Base-by-base conservation (phyloP, 2,329 filamentous ascomycete genomes). In the Colletotrichum plurivorum region DNA sequence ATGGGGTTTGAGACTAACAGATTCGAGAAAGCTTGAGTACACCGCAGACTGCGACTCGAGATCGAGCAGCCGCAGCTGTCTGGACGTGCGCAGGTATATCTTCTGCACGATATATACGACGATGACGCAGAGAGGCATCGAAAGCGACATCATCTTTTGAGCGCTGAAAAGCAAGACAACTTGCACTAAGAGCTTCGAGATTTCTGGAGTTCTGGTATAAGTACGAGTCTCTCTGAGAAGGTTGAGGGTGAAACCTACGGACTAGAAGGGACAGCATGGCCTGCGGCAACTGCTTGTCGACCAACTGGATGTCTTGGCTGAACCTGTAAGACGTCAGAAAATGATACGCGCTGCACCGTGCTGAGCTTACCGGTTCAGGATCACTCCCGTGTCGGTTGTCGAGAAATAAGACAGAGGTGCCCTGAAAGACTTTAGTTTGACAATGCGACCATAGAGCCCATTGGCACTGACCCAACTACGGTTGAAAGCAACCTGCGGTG, bases 21-120 rank as follows among this genome's bases (percentile, higher is more conserved):
- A 84, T 63, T 89, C 87, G 9, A 82, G 76, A 60, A 84, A 81
- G 9, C 78, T 76, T 0, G 79, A 78, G 55, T 82, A 83, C 0
- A 84, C 67, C 1, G 81, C 82, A 0, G 77, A 76, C 56, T 82
- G 83, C 5, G 79, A 76, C 68, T 84, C 82, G 0, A 84, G 76
- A 22, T 84, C 81, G 2, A 84, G 74, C 3, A 82, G 71, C 3
- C 82, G 78, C 2, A 84, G 70, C 56, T 84, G 83, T 0, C 83
- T 76, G 0, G 82, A 84, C 0, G 83, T 84, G 16, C 78, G 76
- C 0, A 84, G 76, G 61, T 84, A 84, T 18, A 76, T 78, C 10
- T 75, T 76, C 63, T 83, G 81, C 7, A 79, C 59, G 4, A 74
- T 13, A 58, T 76, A 81, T 4, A 80, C 65, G 1, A 70, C n/a